Conservation (phyloP, 2,329 filamentous ascomycete genomes). For the Curvularia lunata region DNA sequence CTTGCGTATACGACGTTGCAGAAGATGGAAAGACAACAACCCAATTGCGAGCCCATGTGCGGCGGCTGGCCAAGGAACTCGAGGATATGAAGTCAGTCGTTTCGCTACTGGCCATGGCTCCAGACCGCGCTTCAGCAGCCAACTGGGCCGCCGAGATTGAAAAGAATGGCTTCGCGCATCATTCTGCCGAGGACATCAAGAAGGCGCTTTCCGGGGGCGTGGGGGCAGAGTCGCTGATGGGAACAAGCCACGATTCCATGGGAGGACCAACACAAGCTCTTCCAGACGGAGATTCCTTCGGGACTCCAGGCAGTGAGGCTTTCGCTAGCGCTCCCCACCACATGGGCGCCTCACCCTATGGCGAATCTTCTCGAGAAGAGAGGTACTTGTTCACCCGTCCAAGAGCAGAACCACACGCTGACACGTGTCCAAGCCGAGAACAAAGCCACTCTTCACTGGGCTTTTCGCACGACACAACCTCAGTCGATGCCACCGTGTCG, state of each 20-base stretch:
- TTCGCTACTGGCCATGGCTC: constrained; percentile 43
- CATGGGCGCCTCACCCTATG: constrained; percentile 41
- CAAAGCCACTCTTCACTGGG: constrained; percentile 40
- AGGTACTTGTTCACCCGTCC: constrained; percentile 30
- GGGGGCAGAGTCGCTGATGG: constrained; percentile 16
- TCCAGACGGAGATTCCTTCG: constrained; percentile 36
- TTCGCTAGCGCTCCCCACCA: constrained; percentile 30
- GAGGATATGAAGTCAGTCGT: constrained; percentile 50
- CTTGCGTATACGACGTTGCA: constrained; percentile 48
- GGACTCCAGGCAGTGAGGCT: constrained; percentile 36
- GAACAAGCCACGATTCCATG: constrained; percentile 28
- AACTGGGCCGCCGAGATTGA: constrained; percentile 47
- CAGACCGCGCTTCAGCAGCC: constrained; percentile 44
- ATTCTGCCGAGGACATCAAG: constrained; percentile 47
- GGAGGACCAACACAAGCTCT: constrained; percentile 26
- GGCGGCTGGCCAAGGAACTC: constrained; percentile 47
- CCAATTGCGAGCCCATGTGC: constrained; percentile 47
- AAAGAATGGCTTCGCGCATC: constrained; percentile 48
- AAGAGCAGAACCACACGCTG: constrained; percentile 20
- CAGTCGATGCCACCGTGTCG: constrained; percentile 27
- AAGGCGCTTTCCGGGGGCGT: constrained; percentile 44
- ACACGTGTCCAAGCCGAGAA: constrained; percentile 36
- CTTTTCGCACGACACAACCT: constrained; percentile 29
- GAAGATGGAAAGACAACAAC: constrained; percentile 50
- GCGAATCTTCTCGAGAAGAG: constrained; percentile 42